Percentiles rank a stretch among this genome's conserved stretches.
Conservation (phyloP, 495 filamentous ascomycete genomes). For the Talaromyces proteolyticus region DNA sequence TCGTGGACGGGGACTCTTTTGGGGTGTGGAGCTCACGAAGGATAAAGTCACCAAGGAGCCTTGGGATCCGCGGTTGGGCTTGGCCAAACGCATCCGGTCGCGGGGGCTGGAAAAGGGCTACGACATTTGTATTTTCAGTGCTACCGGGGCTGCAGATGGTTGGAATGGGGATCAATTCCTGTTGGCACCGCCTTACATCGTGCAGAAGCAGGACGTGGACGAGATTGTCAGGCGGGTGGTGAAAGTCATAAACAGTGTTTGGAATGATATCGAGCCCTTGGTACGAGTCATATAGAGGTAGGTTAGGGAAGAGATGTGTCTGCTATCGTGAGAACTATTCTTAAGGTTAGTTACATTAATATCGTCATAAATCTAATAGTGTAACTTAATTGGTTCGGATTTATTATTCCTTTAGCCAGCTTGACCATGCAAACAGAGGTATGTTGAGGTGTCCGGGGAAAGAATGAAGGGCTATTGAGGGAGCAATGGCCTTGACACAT, state of each 20-base stretch:
- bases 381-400: background rate
- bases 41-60: slow-evolving; percentile 39
- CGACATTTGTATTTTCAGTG: slow-evolving; percentile 64
- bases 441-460: background rate
- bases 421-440: background rate
- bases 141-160: slow-evolving; percentile 62
- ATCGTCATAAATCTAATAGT: background rate
- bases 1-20: slow-evolving; percentile 58
- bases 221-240: background rate
- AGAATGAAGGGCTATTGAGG: background rate
- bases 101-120: slow-evolving; percentile 40
- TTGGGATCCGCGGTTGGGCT: slow-evolving; percentile 27
- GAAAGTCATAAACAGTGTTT: background rate
- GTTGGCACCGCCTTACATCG: slow-evolving; percentile 70
- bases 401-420: background rate
- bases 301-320: no score
- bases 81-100: slow-evolving; percentile 33
- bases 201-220: slow-evolving; percentile 12
- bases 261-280: background rate
- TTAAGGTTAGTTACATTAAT: background rate
- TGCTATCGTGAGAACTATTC: no score
- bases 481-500: background rate
- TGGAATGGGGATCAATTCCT: slow-evolving; percentile 68
- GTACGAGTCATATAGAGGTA: background rate
- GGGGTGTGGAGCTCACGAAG: slow-evolving; percentile 54